phyloP scores from a whole-genome alignment of 495 filamentous ascomycete genomes.

The Aspergillus cristatus region DNA sequence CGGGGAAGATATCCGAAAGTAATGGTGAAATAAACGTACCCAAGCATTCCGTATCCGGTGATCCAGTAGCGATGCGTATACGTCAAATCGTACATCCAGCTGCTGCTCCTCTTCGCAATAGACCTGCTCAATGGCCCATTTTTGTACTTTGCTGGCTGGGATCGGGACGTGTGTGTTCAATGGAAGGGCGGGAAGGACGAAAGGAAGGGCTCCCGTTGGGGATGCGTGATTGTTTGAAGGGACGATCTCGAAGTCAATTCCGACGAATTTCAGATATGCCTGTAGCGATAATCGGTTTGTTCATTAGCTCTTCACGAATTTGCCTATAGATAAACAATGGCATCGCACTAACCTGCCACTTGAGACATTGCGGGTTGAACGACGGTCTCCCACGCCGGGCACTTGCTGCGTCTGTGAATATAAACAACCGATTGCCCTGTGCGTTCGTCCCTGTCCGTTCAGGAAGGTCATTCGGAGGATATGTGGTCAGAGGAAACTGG shows the following conservation, averaged over 20 bases:
- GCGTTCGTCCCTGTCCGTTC: slow-evolving; percentile 43
- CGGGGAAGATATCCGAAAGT: not conserved
- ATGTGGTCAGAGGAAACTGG: slow-evolving; percentile 65
- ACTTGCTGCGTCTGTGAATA: slow-evolving; percentile 63
- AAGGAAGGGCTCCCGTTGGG: slow-evolving; percentile 77
- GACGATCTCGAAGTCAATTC: slow-evolving; percentile 56
- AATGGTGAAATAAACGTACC: slow-evolving; percentile 48
- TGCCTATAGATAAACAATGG: not conserved
- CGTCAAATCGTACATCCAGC: slow-evolving; percentile 55
- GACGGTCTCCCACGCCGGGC: slow-evolving; percentile 57
- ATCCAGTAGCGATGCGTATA: slow-evolving; percentile 75
- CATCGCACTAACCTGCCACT: slow-evolving; percentile 75
- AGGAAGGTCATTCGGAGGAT: slow-evolving; percentile 72
- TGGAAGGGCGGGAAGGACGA: slow-evolving; percentile 55
- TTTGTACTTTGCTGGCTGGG: slow-evolving; percentile 56
- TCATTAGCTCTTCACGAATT: too few species aligned
- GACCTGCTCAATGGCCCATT: slow-evolving; percentile 53
- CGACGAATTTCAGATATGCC: slow-evolving; percentile 76
- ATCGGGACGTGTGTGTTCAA: slow-evolving; percentile 35
- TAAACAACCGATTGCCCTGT: slow-evolving; percentile 56
- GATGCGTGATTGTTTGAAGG: slow-evolving; percentile 90
- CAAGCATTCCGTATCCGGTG: slow-evolving; percentile 76
- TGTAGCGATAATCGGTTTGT: slow-evolving; percentile 23
- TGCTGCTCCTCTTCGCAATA: slow-evolving; percentile 42
- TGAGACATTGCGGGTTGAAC: slow-evolving; percentile 89